Evolutionary conservation across 1,139 yeast genomes (phyloP), one percentile per base, ranked within the genome.

Genomic region (Lodderomyces theae): DNA sequence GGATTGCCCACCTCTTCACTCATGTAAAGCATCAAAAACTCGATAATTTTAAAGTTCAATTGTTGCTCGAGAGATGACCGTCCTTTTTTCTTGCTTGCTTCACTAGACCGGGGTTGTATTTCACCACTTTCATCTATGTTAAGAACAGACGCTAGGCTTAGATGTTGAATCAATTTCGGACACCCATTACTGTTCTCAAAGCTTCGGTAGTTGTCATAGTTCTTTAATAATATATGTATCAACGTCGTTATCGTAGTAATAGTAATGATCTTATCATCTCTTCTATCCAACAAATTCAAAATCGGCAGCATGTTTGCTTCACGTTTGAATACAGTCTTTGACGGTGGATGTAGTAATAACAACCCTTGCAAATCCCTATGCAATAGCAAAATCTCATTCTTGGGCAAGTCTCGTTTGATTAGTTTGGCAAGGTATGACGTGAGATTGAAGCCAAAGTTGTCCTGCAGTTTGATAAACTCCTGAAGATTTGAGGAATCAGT

Each of bases 11-110:
- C 62, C 58, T 86, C 94, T n/a, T 88, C 90, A 6, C 79, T 72
- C 44, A 85, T 60, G 53, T 86, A 85, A 54, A 85, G 82, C 44
- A 85, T 75, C 43, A 85, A 63, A 56, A 85, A 85, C 60, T 86
- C 94, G 38, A 85, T 72, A 22, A 82, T 74, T 51, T 82, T 80
- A 49, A 83, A 76, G 46, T 75, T 75, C 11, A 78, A 63, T 32
- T 64, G 68, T 47, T 76, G 78, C 52, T 56, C 70, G 47, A 42
- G 6, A 2, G 26, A 29, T 18, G 11, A 16, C 16, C 13, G 10
- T 13, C 13, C 3, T 15, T 25, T 22, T 4, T 19, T 5, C 16
- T 16, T 16, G 13, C 17, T 7, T 9, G 23, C 12, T 22, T 31
- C 18, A 19, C 23, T 31, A 18, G 22, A n/a, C n/a, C n/a, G n/a